Base-by-base conservation (phyloP, 371 early-diverging fungal genomes). In the Saksenaea vasiformis region DNA sequence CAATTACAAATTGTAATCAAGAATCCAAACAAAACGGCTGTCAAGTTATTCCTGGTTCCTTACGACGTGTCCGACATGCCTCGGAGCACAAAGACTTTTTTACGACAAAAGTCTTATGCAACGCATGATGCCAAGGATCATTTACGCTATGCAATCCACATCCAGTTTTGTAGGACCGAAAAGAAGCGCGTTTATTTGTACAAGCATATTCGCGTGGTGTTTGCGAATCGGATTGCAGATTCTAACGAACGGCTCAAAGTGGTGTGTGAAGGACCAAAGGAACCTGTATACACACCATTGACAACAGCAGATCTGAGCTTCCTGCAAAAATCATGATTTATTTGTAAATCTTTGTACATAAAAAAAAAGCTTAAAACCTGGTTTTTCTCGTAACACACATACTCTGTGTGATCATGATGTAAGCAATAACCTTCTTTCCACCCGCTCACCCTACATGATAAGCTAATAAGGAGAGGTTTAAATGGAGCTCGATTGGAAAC, bases 1-100 rank as follows among this genome's bases (percentile, higher is more conserved):
- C 93, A 93, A 60, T 71, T 95, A 9, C 94, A 93, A 69, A 83
- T 95, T 10, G 87, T 92, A 34, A 88, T 95, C 72, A 90, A 91
- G 71, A 95, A 95, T 62, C 90, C 91, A 1, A 81, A 86, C 72
- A 85, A 85, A 56, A 91, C 93, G 0, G 92, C 89, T 0, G 88
- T 93, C 57, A 93, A 95, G 67, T 70, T 93, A 0, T 93, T 92
- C 62, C 61, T 93, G 36, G 76, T 95, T 1, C 93, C 93, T 0
- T 95, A 93, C 66, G 91, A 95, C 69, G 85, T 93, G 56, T 74
- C 74, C 5, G 91, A 90, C 41, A 90, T 93, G 92, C 93, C 93
- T 0, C 64, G 79, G 8, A 72, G 72, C 34, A 80, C 87, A 5
- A 91, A 91, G 67, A 95, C 95, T 9, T 91, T 93, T 68, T 69